Evolutionary conservation across 306 rosid genomes (phyloP), one percentile per base, ranked within the genome.

Genomic region (Ormosia emarginata): DNA sequence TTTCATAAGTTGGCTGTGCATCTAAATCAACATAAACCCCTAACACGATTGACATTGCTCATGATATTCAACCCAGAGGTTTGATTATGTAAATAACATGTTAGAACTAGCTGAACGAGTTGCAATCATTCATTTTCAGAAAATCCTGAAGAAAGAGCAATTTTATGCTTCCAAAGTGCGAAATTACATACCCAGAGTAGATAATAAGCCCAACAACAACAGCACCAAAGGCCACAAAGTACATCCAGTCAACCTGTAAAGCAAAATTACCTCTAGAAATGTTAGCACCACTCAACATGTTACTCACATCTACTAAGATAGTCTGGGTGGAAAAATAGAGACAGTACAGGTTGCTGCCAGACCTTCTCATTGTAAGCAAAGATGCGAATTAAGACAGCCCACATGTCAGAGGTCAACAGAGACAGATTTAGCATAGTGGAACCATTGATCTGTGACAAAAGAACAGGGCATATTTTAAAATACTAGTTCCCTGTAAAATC

Each of bases 371-470:
- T 81, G 85, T 89, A 90, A 17, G 94, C 94, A 29, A 84, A 89
- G 24, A 93, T 83, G 65, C 97, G 97, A 83, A 93, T 93, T 76
- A 93, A 58, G 74, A 91, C 90, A 0, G 97, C 85, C 95, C 97
- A 93, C 97, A 93, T 93, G 86, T 93, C 97, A 1, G 97, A 93
- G 67, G 97, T 93, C 53, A 93, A 82, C 71, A 93, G 86, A 50
- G 97, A 93, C 84, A 93, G 90, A 81, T 93, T 93, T 56, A 93
- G 82, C 97, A 93, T 93, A 30, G 97, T 90, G 14, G 97, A 88
- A 43, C 97, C 97, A 55, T 84, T 88, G 30, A 67, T 81, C 97
- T 93, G 91, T 80, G n/a, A 79, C 76, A 56, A 75, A 77, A 6
- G 24, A 79, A 56, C 40, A 82, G 10, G 76, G 3, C 63, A 71